Evolutionary conservation across 148 eudicot species (phyloP), one percentile per base, ranked within the genome.

Genomic region (Rhododendron mucronatum): DNA sequence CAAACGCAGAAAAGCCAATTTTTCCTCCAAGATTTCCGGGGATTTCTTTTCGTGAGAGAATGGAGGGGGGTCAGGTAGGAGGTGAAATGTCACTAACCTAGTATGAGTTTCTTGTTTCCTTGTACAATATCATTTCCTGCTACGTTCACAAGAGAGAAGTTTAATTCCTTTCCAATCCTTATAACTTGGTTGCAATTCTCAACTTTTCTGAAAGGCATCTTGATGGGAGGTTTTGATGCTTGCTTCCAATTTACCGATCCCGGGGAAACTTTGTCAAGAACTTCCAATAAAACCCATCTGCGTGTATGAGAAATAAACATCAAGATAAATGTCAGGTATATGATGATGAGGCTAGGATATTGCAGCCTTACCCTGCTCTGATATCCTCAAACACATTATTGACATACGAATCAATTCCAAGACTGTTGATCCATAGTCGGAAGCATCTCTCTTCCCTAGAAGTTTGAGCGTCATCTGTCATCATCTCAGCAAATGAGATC

Each of bases 371-470:
- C 98, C 99, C 99, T 21, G 89, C 67, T 88, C 94, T 91, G 88
- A 94, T 93, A 89, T 95, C 98, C 90, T 96, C 98, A 80, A 96
- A 96, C 88, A 96, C 53, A 92, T 91, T 94, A 89, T 96, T 96
- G 88, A 96, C 94, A 84, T 94, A 92, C 59, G 96, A 86, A 47
- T 91, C 91, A 73, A 90, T 86, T 84, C 98, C 99, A 88, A 96
- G 98, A 88, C 99, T 96, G 89, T 95, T 96, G 83, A 96, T 93
- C 99, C 99, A 96, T 39, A 96, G 87, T 20, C 99, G 92, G 87
- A 93, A 96, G 91, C 98, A 93, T 92, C 99, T 92, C 88, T 96
- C 98, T 89, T 96, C 99, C 85, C 95, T 91, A 57, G 96, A 93
- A 82, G 96, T 96, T 93, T 94, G 90, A 33, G 89, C 89, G 86